A percentile compares a stretch with the other conserved stretches of the same genome.
These are phyloP conservation scores for Pseudozyma sp. DNA, from an alignment of 1,284 basidiomycete genomes.

Conservation along the genomic window DNA sequence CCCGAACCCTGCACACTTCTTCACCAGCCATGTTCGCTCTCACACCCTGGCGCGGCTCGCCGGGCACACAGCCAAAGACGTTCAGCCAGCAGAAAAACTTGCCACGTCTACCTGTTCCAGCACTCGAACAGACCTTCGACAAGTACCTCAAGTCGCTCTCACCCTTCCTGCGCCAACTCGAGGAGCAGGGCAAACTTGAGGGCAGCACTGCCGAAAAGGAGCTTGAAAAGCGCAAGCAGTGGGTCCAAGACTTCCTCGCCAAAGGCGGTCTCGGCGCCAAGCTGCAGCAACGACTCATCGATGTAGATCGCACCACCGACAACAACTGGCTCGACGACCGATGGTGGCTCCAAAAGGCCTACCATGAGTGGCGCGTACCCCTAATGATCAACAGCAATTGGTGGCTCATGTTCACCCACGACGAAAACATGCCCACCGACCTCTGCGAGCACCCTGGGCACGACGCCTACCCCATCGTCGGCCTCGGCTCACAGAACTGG, in stretches of 20 bases:
- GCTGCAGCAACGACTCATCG: slow-evolving; percentile 84
- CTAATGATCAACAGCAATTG: slow-evolving; percentile 93
- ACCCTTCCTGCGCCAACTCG: slow-evolving; percentile 77
- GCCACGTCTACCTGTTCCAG: slow-evolving; percentile 86
- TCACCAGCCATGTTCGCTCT: slow-evolving; percentile 68
- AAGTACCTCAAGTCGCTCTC: slow-evolving; percentile 83
- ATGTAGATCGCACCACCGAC: slow-evolving; percentile 84
- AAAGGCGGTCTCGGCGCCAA: slow-evolving; percentile 76
- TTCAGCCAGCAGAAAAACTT: slow-evolving; percentile 69
- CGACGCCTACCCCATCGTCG: slow-evolving; percentile 57
- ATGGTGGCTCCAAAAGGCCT: slow-evolving; percentile 89
- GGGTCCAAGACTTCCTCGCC: slow-evolving; percentile 79
- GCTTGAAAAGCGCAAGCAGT: slow-evolving; percentile 75
- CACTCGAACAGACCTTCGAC: slow-evolving; percentile 80
- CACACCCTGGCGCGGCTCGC: slow-evolving; percentile 62
- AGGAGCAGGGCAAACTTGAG: slow-evolving; percentile 72
- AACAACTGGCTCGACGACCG: slow-evolving; percentile 96
- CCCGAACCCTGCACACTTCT: slow-evolving; percentile 31
- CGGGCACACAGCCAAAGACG: slow-evolving; percentile 68
- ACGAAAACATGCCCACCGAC: slow-evolving; percentile 70
- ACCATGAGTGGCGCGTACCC: slow-evolving; percentile 88
- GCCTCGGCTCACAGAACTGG: slow-evolving; percentile 57
- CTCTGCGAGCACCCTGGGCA: slow-evolving; percentile 57
- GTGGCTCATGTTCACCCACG: slow-evolving; percentile 86
- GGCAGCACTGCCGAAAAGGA: slow-evolving; percentile 74